These are phyloP conservation scores for Phytopythium vexans DNA, from an alignment of 352 stramenopile genomes.

Conservation along the genomic window DNA sequence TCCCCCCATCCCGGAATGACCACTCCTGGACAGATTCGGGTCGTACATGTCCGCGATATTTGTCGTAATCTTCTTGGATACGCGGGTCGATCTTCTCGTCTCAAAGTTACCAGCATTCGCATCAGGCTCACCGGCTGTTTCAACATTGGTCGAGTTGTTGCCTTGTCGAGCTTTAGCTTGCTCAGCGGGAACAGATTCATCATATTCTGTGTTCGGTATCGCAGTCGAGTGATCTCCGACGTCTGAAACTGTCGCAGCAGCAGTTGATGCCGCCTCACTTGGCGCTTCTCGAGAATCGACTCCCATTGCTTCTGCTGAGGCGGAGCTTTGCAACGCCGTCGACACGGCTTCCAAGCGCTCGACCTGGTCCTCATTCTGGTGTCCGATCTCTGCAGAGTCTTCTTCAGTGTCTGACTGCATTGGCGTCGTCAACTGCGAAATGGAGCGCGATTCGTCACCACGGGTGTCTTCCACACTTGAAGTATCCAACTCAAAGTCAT, in stretches of 20 bases:
- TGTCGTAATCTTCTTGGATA: constrained; percentile 70
- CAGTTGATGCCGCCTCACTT: too few species aligned
- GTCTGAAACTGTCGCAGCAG: too few species aligned
- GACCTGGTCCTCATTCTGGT: constrained; percentile 25
- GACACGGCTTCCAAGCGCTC: constrained; percentile 25
- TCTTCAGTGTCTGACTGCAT: constrained; percentile 62
- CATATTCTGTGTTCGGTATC: too few species aligned
- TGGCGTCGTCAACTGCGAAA: constrained; percentile 70
- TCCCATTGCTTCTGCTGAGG: background rate
- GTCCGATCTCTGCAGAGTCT: constrained; percentile 18
- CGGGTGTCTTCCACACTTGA: background rate
- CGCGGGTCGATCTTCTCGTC: constrained; percentile 52
- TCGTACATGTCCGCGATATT: constrained; percentile 84
- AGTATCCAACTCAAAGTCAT: constrained; percentile 44
- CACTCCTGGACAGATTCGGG: constrained; percentile 41
- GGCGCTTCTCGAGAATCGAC: background rate
- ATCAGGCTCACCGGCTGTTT: constrained; percentile 7
- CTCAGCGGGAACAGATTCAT: background rate
- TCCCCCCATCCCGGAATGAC: constrained; percentile 8
- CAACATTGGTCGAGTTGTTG: background rate
- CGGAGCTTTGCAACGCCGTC: constrained; percentile 19
- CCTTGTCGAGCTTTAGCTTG: background rate
- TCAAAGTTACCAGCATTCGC: constrained; percentile 3
- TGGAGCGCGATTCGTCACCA: constrained; percentile 42
- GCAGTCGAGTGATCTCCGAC: too few species aligned